These are phyloP conservation scores for Chrysosporium keratinophilum DNA, from an alignment of 2,329 filamentous ascomycete genomes.

Conservation along the genomic window DNA sequence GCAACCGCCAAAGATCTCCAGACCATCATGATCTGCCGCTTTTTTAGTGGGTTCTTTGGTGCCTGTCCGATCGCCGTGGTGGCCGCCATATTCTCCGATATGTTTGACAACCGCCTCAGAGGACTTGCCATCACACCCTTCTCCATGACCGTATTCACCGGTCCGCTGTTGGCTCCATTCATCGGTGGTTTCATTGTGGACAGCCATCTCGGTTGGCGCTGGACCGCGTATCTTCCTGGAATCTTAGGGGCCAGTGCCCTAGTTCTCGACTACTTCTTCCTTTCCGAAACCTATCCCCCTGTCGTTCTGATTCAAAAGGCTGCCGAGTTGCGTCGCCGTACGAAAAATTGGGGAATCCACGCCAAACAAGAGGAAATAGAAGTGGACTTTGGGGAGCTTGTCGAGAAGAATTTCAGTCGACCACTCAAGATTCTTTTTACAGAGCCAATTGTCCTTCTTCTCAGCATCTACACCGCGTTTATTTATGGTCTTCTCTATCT, in stretches of 20 bases:
- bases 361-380: conserved; percentile 49
- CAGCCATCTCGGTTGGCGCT: conserved; percentile 44
- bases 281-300: conserved; percentile 50
- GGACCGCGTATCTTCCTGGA: conserved; percentile 45
- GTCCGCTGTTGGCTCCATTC: conserved; percentile 45
- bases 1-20: conserved; percentile 44
- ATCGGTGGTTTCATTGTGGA: conserved; percentile 47
- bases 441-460: conserved; percentile 35
- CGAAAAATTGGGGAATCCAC: conserved; percentile 52
- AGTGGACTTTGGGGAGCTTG: conserved; percentile 41
- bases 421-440: conserved; percentile 36
- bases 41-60: conserved; percentile 46
- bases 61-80: conserved; percentile 45
- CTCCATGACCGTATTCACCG: conserved; percentile 43
- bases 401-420: conserved; percentile 45
- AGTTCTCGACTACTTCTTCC: conserved; percentile 42
- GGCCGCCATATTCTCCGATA: conserved; percentile 47
- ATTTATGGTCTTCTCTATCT: conserved; percentile 29
- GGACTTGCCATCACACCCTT: conserved; percentile 42
- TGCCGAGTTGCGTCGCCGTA: conserved; percentile 43
- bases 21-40: conserved; percentile 44
- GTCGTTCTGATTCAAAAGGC: conserved; percentile 49
- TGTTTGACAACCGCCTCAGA: conserved; percentile 42
- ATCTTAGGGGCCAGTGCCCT: conserved; percentile 48
- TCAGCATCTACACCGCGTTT: conserved; percentile 32